A percentile compares a stretch with the other conserved stretches of the same genome.
Conservation (phyloP, 1,284 basidiomycete species). For the Fomitopsis betulina region DNA sequence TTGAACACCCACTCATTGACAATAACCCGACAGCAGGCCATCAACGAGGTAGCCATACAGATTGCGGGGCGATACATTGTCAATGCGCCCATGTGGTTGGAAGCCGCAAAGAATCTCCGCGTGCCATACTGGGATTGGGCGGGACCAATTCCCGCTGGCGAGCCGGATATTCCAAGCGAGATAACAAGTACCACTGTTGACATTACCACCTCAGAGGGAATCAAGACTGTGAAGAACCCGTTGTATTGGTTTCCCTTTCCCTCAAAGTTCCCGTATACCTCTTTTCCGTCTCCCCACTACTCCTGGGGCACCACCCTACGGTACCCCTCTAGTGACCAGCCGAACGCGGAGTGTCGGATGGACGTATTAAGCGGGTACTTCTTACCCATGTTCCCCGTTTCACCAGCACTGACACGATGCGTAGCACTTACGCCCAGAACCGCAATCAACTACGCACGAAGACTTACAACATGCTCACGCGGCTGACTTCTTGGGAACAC, state of each 20-base stretch:
- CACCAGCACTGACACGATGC: neutral
- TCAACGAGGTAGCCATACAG: slow-evolving; percentile 33
- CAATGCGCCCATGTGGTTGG: slow-evolving; percentile 29
- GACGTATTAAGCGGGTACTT: slow-evolving; percentile 26
- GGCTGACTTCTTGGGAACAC: slow-evolving; percentile 34
- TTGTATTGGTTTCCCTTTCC: slow-evolving; percentile 41
- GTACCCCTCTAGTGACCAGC: slow-evolving; percentile 27
- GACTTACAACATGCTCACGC: slow-evolving; percentile 37
- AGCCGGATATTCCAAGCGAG: slow-evolving; percentile 36
- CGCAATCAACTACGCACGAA: slow-evolving; percentile 10
- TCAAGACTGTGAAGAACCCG: slow-evolving; percentile 35
- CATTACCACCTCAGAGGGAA: slow-evolving; percentile 36
- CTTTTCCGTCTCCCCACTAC: slow-evolving; percentile 33
- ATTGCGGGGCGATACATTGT: slow-evolving; percentile 37
- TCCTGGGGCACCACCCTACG: slow-evolving; percentile 38
- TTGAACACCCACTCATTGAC: no score
- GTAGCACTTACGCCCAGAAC: slow-evolving; percentile 1
- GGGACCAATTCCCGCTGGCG: slow-evolving; percentile 21
- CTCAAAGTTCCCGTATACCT: slow-evolving; percentile 29
- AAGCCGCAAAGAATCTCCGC: slow-evolving; percentile 36
- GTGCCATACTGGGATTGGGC: slow-evolving; percentile 55
- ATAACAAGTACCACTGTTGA: slow-evolving; percentile 32
- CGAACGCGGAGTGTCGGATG: slow-evolving; percentile 30
- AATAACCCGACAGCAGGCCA: slow-evolving; percentile 34
- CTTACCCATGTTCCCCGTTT: neutral